Conservation (phyloP, 208 protist genomes). For the Wallacemonas collosoma region DNA sequence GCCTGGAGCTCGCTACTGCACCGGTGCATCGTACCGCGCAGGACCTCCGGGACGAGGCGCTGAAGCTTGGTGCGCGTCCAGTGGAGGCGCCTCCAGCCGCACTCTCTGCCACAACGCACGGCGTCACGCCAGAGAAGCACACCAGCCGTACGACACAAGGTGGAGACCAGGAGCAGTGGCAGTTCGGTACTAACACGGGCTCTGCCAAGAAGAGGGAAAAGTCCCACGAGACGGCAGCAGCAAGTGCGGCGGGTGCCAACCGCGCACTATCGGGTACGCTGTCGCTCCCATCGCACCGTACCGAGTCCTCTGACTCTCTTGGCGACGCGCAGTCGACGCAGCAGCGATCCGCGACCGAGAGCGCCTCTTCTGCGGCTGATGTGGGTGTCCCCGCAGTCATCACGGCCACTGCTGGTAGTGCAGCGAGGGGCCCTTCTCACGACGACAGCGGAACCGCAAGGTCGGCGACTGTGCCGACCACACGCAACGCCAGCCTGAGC, state of each 20-base stretch:
- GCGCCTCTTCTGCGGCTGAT: too few relatives aligned
- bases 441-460: background rate
- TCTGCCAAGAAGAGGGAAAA: background rate
- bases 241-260: too few relatives aligned
- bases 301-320: background rate
- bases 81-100: slow-evolving; percentile 1
- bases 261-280: background rate
- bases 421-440: background rate
- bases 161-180: background rate
- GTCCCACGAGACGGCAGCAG: too few relatives aligned
- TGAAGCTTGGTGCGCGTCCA: slow-evolving; percentile 45
- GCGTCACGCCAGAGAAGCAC: background rate
- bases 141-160: background rate
- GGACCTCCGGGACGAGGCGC: slow-evolving; percentile 47
- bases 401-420: background rate
- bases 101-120: background rate
- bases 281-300: background rate
- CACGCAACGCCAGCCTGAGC: background rate
- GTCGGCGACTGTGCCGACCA: background rate
- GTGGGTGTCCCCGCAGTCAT: background rate
- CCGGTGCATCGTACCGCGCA: slow-evolving; percentile 26
- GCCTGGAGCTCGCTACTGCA: background rate
- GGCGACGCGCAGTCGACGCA: too few relatives aligned
- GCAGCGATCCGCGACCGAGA: too few relatives aligned
- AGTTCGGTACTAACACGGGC: background rate